Evolutionary conservation across 495 filamentous ascomycete species (phyloP).

Genomic region (Viridothelium virens): DNA sequence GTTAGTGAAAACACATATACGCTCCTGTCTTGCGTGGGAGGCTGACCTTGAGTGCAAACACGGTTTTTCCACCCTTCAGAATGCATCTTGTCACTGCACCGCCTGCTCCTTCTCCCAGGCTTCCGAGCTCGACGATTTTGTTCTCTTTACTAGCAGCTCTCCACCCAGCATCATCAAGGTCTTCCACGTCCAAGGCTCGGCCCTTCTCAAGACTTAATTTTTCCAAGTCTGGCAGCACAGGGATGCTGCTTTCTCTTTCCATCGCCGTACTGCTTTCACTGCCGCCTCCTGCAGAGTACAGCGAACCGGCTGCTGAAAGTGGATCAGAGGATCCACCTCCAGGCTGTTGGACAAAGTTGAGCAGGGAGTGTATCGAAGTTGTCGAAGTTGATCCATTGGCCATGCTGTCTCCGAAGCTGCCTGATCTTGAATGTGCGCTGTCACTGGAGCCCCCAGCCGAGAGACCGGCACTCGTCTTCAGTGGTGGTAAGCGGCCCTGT

Average conservation of each 20-base stretch:
- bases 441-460: conserved; percentile 54
- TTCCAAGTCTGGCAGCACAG: conserved; percentile 63
- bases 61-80: conserved; percentile 80
- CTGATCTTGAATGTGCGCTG: conserved; percentile 66
- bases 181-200: conserved; percentile 75
- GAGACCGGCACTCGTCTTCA: conserved; percentile 39
- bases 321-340: conserved; percentile 66
- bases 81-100: conserved; percentile 89
- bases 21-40: not conserved
- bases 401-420: conserved; percentile 67
- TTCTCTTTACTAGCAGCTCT: conserved; percentile 81
- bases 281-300: conserved; percentile 60
- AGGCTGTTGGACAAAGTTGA: conserved; percentile 53
- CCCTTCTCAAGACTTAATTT: conserved; percentile 72
- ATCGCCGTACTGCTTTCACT: conserved; percentile 58
- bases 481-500: conserved; percentile 45
- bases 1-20: conserved; percentile 14
- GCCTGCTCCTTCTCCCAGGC: conserved; percentile 88
- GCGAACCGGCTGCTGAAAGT: conserved; percentile 74
- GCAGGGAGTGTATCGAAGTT: conserved; percentile 72
- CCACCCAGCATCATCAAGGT: conserved; percentile 93
- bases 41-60: conserved; percentile 91
- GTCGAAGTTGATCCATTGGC: conserved; percentile 70
- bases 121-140: conserved; percentile 79
- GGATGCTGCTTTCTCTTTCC: conserved; percentile 67